Evolutionary conservation across 352 stramenopile genomes (phyloP).

Genomic region (Pythium aquatile): DNA sequence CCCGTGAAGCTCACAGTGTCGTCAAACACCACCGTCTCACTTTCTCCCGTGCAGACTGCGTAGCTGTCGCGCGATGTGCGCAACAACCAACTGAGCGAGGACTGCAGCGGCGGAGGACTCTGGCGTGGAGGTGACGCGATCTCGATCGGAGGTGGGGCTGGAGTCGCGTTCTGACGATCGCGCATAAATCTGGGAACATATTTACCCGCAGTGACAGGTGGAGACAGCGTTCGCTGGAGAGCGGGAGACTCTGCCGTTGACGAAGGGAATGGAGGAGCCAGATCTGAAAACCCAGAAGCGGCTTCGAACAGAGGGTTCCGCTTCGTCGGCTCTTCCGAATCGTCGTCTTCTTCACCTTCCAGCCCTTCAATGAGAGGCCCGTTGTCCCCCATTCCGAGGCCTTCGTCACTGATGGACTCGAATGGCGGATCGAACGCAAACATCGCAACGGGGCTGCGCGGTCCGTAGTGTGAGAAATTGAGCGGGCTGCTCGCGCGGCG

Average conservation of each 20-base stretch:
- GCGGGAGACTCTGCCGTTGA: constrained; percentile 29
- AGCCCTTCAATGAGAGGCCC: constrained; percentile 32
- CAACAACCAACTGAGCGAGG: constrained; percentile 38
- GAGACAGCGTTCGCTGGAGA: constrained; percentile 54
- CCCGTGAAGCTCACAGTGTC: constrained; percentile 69
- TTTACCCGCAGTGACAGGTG: constrained; percentile 55
- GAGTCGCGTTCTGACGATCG: constrained; percentile 52
- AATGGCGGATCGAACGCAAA: constrained; percentile 74
- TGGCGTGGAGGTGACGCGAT: constrained; percentile 39
- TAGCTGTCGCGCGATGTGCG: constrained; percentile 44
- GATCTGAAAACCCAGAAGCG: not conserved
- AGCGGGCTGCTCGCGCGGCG: constrained; percentile 57
- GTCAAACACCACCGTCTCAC: constrained; percentile 57
- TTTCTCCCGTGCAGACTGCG: constrained; percentile 38
- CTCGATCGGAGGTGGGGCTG: constrained; percentile 33
- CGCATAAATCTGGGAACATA: constrained; percentile 76
- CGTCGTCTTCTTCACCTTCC: constrained; percentile 31
- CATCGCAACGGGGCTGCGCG: constrained; percentile 56
- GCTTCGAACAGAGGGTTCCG: not conserved
- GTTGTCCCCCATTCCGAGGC: constrained; percentile 4
- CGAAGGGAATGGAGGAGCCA: not conserved
- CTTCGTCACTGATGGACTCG: constrained; percentile 43
- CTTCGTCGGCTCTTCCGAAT: not conserved
- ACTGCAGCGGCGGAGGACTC: constrained; percentile 29
- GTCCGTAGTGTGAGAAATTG: constrained; percentile 54